A percentile compares a stretch with the other conserved stretches of the same genome.
Evolutionary conservation across 202 grass and related monocot genomes (phyloP).

Genomic region (Bolboschoenoplectus hybrid): DNA sequence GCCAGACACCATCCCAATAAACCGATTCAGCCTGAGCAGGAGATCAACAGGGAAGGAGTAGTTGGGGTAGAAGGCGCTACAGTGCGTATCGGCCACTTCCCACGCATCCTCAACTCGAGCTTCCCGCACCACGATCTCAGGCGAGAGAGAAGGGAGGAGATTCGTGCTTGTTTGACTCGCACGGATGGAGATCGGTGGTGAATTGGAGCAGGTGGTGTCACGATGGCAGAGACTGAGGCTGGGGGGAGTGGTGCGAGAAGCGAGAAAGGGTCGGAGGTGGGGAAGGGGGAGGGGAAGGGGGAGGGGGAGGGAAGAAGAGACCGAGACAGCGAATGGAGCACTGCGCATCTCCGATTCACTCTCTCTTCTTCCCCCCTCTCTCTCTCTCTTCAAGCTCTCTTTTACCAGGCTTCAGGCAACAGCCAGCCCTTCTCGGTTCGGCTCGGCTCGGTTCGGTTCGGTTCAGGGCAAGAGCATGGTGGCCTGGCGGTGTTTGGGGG

Average conservation of each 20-base stretch:
- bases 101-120: conserved; percentile 77
- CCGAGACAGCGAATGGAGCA: conserved; percentile 23
- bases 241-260: neutral
- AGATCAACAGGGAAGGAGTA: conserved; percentile 84
- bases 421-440: neutral
- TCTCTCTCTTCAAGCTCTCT: neutral
- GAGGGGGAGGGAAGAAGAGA: conserved; percentile 3
- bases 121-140: conserved; percentile 65
- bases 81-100: conserved; percentile 94
- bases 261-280: conserved; percentile 6
- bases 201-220: neutral
- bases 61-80: conserved; percentile 84
- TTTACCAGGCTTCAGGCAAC: neutral
- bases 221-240: neutral
- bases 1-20: conserved; percentile 64
- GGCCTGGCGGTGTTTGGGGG: no score
- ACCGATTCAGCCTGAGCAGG: conserved; percentile 72
- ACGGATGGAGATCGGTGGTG: conserved; percentile 23
- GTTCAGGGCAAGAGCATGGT: neutral
- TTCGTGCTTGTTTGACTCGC: conserved; percentile 63
- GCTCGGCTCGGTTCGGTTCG: neutral
- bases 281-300: conserved; percentile 5
- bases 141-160: conserved; percentile 61
- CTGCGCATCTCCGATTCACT: conserved; percentile 17
- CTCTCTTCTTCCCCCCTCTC: neutral